Evolutionary conservation across 2,329 filamentous ascomycete species (phyloP).

Genomic region (Endoconidiophora laricicola): DNA sequence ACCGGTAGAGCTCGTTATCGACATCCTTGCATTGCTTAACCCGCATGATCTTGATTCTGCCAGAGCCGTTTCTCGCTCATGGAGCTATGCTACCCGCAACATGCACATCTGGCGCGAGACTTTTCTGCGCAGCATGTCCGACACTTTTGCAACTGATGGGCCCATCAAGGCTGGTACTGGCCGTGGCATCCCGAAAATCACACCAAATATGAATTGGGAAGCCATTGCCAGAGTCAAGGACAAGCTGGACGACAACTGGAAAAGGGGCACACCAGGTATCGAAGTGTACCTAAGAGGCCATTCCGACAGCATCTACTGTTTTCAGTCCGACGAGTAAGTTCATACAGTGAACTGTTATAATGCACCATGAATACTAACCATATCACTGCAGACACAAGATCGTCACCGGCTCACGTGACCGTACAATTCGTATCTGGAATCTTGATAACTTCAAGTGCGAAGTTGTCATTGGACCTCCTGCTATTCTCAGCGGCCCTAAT

Average conservation of each 20-base stretch:
- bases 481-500: constrained; percentile 37
- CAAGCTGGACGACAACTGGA: constrained; percentile 66
- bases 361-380: constrained; percentile 16
- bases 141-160: constrained; percentile 40
- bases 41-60: constrained; percentile 32
- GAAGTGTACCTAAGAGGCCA: constrained; percentile 55
- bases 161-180: constrained; percentile 36
- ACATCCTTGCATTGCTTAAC: constrained; percentile 40
- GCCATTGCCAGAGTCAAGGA: constrained; percentile 65
- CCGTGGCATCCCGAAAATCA: constrained; percentile 36
- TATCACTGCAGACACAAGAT: constrained; percentile 60
- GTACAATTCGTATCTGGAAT: constrained; percentile 92
- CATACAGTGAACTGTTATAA: not conserved
- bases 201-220: constrained; percentile 64
- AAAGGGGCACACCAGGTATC: constrained; percentile 47
- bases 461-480: constrained; percentile 69
- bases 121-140: constrained; percentile 43
- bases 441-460: constrained; percentile 74
- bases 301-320: constrained; percentile 89
- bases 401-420: constrained; percentile 88
- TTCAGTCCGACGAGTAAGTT: constrained; percentile 87
- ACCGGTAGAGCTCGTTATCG: constrained; percentile 41
- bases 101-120: constrained; percentile 48
- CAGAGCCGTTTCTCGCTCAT: constrained; percentile 32
- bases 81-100: constrained; percentile 31